Base-by-base conservation (phyloP, 2,329 filamentous ascomycete species). In the Botrytis tulipae region DNA sequence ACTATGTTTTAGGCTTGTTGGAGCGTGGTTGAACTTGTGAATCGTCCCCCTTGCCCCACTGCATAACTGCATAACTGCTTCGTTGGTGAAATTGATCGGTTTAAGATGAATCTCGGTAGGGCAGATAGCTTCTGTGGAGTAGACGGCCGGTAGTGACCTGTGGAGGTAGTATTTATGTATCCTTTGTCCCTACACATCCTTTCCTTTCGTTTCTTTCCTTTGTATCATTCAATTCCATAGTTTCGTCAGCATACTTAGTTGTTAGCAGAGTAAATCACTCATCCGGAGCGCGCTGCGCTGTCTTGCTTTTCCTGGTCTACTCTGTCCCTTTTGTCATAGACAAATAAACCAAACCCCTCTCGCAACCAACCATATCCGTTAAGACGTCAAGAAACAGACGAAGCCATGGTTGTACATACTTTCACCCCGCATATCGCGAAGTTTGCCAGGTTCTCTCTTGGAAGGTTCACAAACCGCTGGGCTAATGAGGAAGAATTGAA, bases 401-500 rank as follows among this genome's bases (percentile, higher is more conserved):
- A 1, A 57, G 32, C 40, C 20, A 69, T 69, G 66, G 66, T 57
- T 59, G 48, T 59, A n/a, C 20, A 57, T 22, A 44, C 48, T 25
- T 69, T 69, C 16, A 69, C 51, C 5, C 66, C 48, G 32, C 70
- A 72, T 51, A 54, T 72, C 18, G 70, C 70, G 10, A 72, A 72
- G 32, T 57, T 65, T 62, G 48, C 62, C 16, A 42, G 70, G 29
- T 72, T 72, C 22, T 66, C 61, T 16, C 46, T 72, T 40, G 70
- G 70, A 2, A 67, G 70, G 42, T 67, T 72, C 61, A 72, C 70
- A 48, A 72, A 72, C 29, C 60, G 46, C 18, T 72, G 70, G 70
- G 70, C 70, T 7, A 66, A 48, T 18, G 70, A 72, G 70, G 70
- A 72, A 65, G 70, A 72, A 44, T 57, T 72, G 37, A 72, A 72